Conservation (phyloP, 1,284 basidiomycete species). For the Cystobasidium pallidum region DNA sequence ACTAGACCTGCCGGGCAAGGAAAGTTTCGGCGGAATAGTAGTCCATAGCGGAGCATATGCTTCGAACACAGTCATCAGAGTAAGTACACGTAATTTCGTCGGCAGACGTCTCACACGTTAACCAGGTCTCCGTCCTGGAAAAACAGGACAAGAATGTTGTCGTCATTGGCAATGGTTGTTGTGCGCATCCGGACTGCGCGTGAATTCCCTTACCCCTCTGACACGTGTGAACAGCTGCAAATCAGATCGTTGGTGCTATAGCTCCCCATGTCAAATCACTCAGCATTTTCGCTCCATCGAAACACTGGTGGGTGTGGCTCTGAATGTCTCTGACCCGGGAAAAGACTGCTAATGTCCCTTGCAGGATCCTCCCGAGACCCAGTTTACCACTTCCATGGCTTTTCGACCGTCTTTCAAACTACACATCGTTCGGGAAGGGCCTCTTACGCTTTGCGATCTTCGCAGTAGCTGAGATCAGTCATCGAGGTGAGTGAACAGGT, state of each 20-base stretch:
- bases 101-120: no score
- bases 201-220: not conserved
- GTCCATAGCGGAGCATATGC: conserved; percentile 30
- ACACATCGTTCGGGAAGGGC: not conserved
- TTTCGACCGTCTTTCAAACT: conserved; percentile 22
- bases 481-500: not conserved
- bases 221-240: conserved; percentile 6
- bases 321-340: not conserved
- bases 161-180: conserved; percentile 38
- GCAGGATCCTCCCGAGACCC: conserved; percentile 31
- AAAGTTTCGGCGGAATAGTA: conserved; percentile 16
- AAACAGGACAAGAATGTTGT: conserved; percentile 31
- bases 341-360: no score
- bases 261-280: conserved; percentile 28
- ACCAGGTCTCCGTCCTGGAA: not conserved
- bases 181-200: not conserved
- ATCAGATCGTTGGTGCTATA: conserved; percentile 27
- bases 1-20: conserved; percentile 16
- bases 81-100: not conserved
- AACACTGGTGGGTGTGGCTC: conserved; percentile 21
- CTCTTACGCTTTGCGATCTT: conserved; percentile 21
- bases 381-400: conserved; percentile 22
- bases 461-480: conserved; percentile 12
- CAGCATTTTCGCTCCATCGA: conserved; percentile 17
- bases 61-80: conserved; percentile 6